These are phyloP conservation scores for Pleurotus ostreatus DNA, from an alignment of 768 basidiomycete species.

Conservation along the genomic window DNA sequence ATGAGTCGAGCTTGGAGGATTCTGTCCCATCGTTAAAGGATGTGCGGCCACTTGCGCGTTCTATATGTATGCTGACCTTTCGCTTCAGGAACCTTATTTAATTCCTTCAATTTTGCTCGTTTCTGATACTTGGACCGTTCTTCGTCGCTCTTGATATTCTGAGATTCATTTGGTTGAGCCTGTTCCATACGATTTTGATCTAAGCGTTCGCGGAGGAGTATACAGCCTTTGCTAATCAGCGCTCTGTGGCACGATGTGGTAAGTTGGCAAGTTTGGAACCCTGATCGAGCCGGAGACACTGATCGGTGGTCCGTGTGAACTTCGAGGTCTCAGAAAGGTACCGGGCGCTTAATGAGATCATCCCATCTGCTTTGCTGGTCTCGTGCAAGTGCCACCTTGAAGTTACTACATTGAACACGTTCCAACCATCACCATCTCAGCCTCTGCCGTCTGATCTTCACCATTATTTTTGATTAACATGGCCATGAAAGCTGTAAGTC, in stretches of 20 bases:
- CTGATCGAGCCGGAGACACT: too few relatives aligned
- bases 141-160: slow-evolving; percentile 31
- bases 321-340: too few relatives aligned
- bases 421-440: too few relatives aligned
- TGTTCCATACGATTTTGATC: slow-evolving; percentile 10
- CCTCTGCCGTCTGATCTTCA: too few relatives aligned
- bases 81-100: slow-evolving; percentile 46
- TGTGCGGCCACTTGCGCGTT: background rate
- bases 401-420: too few relatives aligned
- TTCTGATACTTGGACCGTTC: slow-evolving; percentile 49
- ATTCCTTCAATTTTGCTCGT: slow-evolving; percentile 53
- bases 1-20: slow-evolving; percentile 81
- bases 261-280: too few relatives aligned
- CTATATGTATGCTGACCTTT: slow-evolving; percentile 37
- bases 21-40: slow-evolving; percentile 35
- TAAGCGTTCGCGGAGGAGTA: background rate
- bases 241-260: too few relatives aligned
- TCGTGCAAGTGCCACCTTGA: too few relatives aligned
- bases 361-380: too few relatives aligned
- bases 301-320: too few relatives aligned
- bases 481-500: slow-evolving; percentile 74
- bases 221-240: background rate
- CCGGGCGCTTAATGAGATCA: too few relatives aligned
- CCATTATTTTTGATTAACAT: slow-evolving; percentile 26
- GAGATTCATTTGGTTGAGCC: slow-evolving; percentile 6